Percentiles rank a stretch among this genome's conserved stretches.
These are phyloP conservation scores for Luffa acutangula DNA, from an alignment of 306 rosid species.

Conservation along the genomic window DNA sequence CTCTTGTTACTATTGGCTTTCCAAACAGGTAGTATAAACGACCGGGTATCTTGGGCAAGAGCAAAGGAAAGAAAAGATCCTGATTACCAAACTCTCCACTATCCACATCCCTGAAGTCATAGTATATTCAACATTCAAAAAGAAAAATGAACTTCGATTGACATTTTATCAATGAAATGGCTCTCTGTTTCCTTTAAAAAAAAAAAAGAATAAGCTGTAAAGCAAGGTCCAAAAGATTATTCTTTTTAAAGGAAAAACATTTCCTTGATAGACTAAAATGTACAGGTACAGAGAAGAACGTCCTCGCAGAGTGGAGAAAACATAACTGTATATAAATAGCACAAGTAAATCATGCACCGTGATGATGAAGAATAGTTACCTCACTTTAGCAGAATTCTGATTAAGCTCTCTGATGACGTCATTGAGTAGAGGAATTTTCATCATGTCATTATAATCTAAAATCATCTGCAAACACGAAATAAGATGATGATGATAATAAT, in stretches of 20 bases:
- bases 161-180: too few species aligned
- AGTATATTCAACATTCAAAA: not conserved
- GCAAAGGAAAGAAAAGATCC: conserved; percentile 23
- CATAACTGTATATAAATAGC: not conserved
- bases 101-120: conserved; percentile 26
- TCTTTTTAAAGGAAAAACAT: not conserved
- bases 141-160: not conserved
- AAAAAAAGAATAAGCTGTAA: not conserved
- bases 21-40: conserved; percentile 77
- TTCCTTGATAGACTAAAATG: not conserved
- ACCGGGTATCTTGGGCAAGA: conserved; percentile 71
- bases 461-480: conserved; percentile 39
- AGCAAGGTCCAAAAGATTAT: not conserved
- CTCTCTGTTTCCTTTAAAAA: too few species aligned
- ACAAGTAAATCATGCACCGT: not conserved
- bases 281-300: not conserved
- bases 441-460: conserved; percentile 66
- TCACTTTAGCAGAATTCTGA: conserved; percentile 21
- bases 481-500: not conserved
- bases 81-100: conserved; percentile 53
- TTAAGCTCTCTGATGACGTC: conserved; percentile 21
- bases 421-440: conserved; percentile 42
- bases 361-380: conserved; percentile 32
- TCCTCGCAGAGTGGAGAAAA: not conserved
- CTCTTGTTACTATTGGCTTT: conserved; percentile 68